These are phyloP conservation scores for Neocallimastix lanati DNA, from an alignment of 192 early-diverging fungal species.

Conservation along the genomic window DNA sequence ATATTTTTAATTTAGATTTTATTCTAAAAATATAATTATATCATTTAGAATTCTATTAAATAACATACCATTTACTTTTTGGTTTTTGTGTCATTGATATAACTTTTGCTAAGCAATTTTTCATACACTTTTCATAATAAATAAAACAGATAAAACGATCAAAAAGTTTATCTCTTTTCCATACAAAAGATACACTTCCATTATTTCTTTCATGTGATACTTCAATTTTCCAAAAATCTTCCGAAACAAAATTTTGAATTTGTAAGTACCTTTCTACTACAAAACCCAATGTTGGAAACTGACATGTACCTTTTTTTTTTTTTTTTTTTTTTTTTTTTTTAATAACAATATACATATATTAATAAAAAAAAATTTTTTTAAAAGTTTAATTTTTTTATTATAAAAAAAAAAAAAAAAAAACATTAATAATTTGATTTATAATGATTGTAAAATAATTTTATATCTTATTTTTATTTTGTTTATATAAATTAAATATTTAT, in stretches of 20 bases:
- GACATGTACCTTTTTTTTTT: slow-evolving; percentile 52
- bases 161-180: slow-evolving; percentile 58
- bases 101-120: slow-evolving; percentile 32
- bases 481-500: too few species aligned
- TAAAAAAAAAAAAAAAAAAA: too few species aligned
- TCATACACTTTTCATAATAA: slow-evolving; percentile 58
- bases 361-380: too few species aligned
- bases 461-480: too few species aligned
- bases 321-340: too few species aligned
- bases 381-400: too few species aligned
- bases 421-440: too few species aligned
- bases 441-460: too few species aligned
- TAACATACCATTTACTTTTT: slow-evolving; percentile 68
- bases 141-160: slow-evolving; percentile 48
- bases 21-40: too few species aligned
- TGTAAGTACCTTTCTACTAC: slow-evolving; percentile 70
- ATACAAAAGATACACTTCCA: slow-evolving; percentile 39
- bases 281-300: slow-evolving; percentile 92
- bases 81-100: slow-evolving; percentile 35
- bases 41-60: too few species aligned
- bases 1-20: too few species aligned
- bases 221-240: slow-evolving; percentile 77
- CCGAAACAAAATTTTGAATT: slow-evolving; percentile 63
- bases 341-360: too few species aligned
- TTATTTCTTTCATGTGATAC: slow-evolving; percentile 31